Conservation (phyloP, 2,329 filamentous ascomycete species). For the Esteya vermicola region DNA sequence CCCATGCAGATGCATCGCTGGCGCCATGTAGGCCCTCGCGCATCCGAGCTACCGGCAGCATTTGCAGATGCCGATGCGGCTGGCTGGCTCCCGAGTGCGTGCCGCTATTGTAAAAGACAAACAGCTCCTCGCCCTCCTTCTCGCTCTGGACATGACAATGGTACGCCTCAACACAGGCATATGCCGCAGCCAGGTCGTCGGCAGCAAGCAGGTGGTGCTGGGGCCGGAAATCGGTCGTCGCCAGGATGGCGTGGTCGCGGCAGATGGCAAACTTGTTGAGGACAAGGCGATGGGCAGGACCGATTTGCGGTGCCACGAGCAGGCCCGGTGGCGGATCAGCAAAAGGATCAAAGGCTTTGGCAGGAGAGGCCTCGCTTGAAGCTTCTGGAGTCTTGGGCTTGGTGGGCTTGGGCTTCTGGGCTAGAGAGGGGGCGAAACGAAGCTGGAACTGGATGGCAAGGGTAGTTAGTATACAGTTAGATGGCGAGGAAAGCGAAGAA, state of each 20-base stretch:
- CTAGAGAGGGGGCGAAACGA: constrained; percentile 54
- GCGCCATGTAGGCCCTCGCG: constrained; percentile 29
- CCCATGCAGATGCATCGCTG: constrained; percentile 26
- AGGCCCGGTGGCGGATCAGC: constrained; percentile 41
- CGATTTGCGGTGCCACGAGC: constrained; percentile 32
- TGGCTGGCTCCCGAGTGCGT: constrained; percentile 56
- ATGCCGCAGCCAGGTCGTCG: constrained; percentile 45
- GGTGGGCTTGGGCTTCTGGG: constrained; percentile 51
- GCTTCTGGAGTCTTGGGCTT: constrained; percentile 20
- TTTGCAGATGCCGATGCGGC: constrained; percentile 56
- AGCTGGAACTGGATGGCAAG: constrained; percentile 46
- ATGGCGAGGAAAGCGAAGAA: neutral
- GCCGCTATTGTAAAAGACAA: constrained; percentile 59
- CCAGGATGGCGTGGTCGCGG: constrained; percentile 56
- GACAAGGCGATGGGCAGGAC: constrained; percentile 42
- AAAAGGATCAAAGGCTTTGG: constrained; percentile 42
- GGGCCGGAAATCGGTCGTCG: constrained; percentile 46
- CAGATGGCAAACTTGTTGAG: constrained; percentile 66
- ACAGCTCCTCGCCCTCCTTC: constrained; percentile 27
- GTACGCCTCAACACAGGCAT: constrained; percentile 47
- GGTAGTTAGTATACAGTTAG: too few relatives aligned
- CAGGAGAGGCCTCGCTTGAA: constrained; percentile 34
- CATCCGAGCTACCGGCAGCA: constrained; percentile 54
- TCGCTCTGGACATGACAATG: constrained; percentile 6
- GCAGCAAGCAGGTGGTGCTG: constrained; percentile 50